phyloP scores from a whole-genome alignment of 805 yeast genomes.

The Kuraishia ogatae region DNA sequence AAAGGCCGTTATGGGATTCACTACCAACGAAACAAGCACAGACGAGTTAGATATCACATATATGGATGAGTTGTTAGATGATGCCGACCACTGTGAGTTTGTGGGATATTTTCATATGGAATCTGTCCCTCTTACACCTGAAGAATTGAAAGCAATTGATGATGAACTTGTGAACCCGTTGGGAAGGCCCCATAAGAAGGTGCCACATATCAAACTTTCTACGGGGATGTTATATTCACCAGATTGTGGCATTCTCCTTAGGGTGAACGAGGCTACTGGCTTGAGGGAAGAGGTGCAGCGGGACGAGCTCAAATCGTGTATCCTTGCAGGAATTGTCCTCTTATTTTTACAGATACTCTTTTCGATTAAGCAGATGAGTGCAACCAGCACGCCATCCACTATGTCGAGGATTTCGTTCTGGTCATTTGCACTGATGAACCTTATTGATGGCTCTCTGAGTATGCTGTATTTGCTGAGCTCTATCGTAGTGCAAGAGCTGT shows the following conservation, averaged over 20 bases:
- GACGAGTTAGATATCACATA: conserved; percentile 28
- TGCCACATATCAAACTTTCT: conserved; percentile 49
- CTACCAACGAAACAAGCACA: conserved; percentile 32
- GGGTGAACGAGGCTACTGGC: conserved; percentile 36
- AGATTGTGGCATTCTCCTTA: conserved; percentile 66
- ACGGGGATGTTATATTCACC: conserved; percentile 73
- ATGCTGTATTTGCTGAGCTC: conserved; percentile 54
- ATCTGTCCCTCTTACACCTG: conserved; percentile 43
- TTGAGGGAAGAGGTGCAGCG: conserved; percentile 42
- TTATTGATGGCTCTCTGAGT: conserved; percentile 63
- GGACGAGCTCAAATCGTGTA: conserved; percentile 26
- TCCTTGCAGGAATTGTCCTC: conserved; percentile 35
- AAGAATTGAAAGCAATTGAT: conserved; percentile 56
- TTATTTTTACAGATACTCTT: conserved; percentile 46
- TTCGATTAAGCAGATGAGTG: conserved; percentile 60
- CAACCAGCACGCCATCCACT: conserved; percentile 71
- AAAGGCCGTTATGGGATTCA: conserved; percentile 32
- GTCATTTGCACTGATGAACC: conserved; percentile 53
- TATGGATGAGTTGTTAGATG: conserved; percentile 26
- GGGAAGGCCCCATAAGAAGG: conserved; percentile 63
- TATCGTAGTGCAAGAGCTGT: conserved; percentile 44
- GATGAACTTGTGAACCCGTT: conserved; percentile 62
- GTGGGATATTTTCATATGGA: conserved; percentile 60
- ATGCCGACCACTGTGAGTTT: conserved; percentile 55
- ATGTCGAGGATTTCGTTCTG: conserved; percentile 66